Percentiles rank a stretch among this genome's conserved stretches.
Evolutionary conservation across 768 basidiomycete species (phyloP).

Genomic region (Dioszegia hungarica): DNA sequence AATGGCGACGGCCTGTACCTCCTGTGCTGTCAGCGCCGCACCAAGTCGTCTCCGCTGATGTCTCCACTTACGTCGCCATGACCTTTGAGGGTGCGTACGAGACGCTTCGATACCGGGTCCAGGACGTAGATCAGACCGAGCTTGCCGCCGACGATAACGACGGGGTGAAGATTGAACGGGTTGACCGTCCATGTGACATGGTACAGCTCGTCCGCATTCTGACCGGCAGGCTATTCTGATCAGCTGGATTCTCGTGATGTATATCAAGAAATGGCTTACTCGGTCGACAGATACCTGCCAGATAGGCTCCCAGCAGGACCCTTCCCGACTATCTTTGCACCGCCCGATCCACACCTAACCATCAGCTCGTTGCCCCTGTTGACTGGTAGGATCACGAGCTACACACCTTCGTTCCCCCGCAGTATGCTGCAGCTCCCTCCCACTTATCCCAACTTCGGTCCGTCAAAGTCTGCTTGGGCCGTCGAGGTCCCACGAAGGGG

Average conservation of each 20-base stretch:
- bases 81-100: slow-evolving; percentile 23
- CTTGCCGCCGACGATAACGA: slow-evolving; percentile 29
- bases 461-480: background rate
- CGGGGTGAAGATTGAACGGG: slow-evolving; percentile 21
- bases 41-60: too few relatives aligned
- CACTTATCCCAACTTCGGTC: background rate
- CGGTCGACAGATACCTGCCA: background rate
- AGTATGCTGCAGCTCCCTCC: background rate
- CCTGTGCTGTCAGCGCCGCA: slow-evolving; percentile 15
- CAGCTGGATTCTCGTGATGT: too few relatives aligned
- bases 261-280: background rate
- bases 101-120: slow-evolving; percentile 5
- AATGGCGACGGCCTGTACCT: slow-evolving; percentile 15
- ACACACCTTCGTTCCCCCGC: background rate
- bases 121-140: slow-evolving; percentile 30
- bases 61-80: slow-evolving; percentile 44
- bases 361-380: background rate
- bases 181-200: slow-evolving; percentile 36
- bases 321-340: background rate
- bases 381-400: too few relatives aligned
- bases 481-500: slow-evolving; percentile 1
- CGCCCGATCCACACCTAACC: background rate
- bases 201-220: slow-evolving; percentile 19
- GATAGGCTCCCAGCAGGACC: background rate
- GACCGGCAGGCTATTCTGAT: background rate